Base-by-base conservation (phyloP, 805 yeast genomes). In the Geotrichum ghanense region DNA sequence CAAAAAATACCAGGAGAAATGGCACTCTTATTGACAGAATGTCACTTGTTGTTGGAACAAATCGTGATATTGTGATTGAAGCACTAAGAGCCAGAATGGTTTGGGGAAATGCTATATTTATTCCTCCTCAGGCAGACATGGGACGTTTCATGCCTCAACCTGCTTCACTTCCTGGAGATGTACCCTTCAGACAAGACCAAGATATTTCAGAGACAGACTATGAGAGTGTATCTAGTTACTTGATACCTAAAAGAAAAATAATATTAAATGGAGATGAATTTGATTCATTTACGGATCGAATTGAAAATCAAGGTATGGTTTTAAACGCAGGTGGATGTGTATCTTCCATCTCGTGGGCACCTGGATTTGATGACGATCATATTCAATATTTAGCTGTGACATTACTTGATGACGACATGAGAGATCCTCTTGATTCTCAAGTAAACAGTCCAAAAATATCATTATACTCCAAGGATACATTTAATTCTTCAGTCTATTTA, bases 321-420 rank as follows among this genome's bases (percentile, higher is more conserved):
- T 43, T 73, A 16, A 75, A 76, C 52, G 63, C 70, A 0, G 83
- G 83, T 0, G 75, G 76, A 0, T 59, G 70, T 6, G 64, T 78
- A 0, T 72, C 82, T 0, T 72, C 76, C 19, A 55, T 73, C 48
- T 71, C 73, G 7, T 81, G 86, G 86, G 59, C 58, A 5, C 57
- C 63, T 3, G 51, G 47, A 45, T 60, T 27, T 22, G 50, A 47
- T 7, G 42, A 54, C 2, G 51, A 50, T n/a, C 50, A 50, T 1
- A 44, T 47, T 5, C 76, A 71, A 47, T 70, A 67, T 49, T 54
- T 81, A 41, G 84, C 82, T 0, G 72, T 77, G 1, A 62, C 79
- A 0, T 57, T 76, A 0, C 65, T 79, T 1, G 67, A 71, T 47
- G 54, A 57, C 31, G 47, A 47, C 19, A 63, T 61, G 31, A 55